Conservation (phyloP, 805 yeast genomes). For the Ogataea kodamae region DNA sequence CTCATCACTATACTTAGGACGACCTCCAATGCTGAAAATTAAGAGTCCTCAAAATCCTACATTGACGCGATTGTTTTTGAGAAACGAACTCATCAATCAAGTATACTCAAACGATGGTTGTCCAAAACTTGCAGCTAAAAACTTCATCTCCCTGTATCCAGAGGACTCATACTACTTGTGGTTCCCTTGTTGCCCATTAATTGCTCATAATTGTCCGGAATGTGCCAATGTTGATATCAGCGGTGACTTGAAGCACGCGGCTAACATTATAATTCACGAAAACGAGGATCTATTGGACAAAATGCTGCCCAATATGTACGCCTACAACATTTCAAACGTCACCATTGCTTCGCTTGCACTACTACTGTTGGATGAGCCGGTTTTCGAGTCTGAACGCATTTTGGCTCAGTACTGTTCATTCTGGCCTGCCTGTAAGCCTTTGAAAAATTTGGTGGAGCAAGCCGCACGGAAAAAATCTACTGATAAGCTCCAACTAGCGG, state of each 20-base stretch:
- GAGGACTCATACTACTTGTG: slow-evolving; percentile 5
- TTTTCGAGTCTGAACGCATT: no score
- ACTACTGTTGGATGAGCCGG: no score
- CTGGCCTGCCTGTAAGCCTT: no score
- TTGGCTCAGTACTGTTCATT: no score
- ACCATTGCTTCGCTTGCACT: neutral
- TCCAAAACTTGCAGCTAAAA: slow-evolving; percentile 5
- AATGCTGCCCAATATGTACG: neutral
- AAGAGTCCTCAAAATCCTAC: no score
- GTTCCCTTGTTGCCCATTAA: slow-evolving; percentile 14
- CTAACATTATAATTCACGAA: slow-evolving; percentile 5
- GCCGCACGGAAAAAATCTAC: no score
- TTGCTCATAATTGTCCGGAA: slow-evolving; percentile 15
- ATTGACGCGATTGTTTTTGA: no score
- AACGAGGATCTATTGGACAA: neutral
- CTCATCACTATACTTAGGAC: slow-evolving; percentile 13
- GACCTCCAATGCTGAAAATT: slow-evolving; percentile 9
- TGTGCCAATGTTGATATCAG: no score
- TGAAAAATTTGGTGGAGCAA: no score
- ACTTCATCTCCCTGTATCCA: neutral
- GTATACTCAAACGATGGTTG: slow-evolving; percentile 9
- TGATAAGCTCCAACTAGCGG: neutral
- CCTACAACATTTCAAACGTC: neutral
- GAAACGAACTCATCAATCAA: slow-evolving; percentile 5
- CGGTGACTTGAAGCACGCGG: no score